These are phyloP conservation scores for Malassezia sp. DNA, from an alignment of 1,284 basidiomycete genomes.

Conservation along the genomic window DNA sequence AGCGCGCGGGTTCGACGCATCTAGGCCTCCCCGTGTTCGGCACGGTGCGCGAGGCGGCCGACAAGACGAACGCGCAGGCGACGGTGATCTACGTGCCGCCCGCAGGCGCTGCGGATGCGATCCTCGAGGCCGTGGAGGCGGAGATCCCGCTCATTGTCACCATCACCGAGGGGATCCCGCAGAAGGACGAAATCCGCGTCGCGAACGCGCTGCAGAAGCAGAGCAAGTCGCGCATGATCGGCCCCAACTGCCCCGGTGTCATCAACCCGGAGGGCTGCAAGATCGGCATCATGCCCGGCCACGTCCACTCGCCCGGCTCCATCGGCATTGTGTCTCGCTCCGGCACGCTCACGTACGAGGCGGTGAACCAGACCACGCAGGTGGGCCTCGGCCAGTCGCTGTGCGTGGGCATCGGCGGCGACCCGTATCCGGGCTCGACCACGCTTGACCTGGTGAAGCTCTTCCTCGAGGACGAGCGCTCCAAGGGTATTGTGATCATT, in stretches of 20 bases:
- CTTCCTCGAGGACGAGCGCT: conserved; percentile 72
- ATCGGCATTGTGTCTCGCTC: conserved; percentile 63
- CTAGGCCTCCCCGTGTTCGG: conserved; percentile 91
- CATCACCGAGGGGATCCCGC: conserved; percentile 46
- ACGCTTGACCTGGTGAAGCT: conserved; percentile 93
- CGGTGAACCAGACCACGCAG: conserved; percentile 68
- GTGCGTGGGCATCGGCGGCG: conserved; percentile 94
- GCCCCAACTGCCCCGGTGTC: conserved; percentile 92
- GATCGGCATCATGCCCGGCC: conserved; percentile 98
- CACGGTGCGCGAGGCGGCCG: conserved; percentile 65
- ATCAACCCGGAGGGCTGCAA: conserved; percentile 93
- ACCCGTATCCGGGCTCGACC: conserved; percentile 95
- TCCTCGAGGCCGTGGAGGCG: conserved; percentile 45
- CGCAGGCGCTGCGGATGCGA: conserved; percentile 42
- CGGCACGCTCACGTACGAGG: conserved; percentile 44
- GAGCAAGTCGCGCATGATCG: conserved; percentile 72
- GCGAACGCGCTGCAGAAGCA: conserved; percentile 87
- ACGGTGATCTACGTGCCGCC: conserved; percentile 45
- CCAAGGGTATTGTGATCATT: conserved; percentile 80
- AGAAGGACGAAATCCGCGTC: conserved; percentile 51
- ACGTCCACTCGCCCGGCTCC: conserved; percentile 88
- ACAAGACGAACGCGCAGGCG: conserved; percentile 40
- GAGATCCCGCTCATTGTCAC: conserved; percentile 43
- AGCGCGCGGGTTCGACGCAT: conserved; percentile 91
- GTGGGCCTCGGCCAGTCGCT: conserved; percentile 93